Base-by-base conservation (phyloP, 352 stramenopile genomes). In the Pythium aristosporum region DNA sequence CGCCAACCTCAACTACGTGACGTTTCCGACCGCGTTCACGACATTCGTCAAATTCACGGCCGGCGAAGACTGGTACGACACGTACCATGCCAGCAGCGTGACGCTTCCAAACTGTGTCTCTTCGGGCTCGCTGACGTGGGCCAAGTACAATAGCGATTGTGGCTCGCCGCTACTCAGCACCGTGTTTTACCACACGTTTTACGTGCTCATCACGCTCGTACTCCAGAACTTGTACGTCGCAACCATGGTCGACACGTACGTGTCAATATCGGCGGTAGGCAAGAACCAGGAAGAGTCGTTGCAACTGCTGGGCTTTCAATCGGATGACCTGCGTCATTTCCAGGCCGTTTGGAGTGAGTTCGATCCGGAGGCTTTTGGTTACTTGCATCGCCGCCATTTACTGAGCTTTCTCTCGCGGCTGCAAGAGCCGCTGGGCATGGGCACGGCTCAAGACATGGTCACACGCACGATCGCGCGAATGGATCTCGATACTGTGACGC, bases 41-140 rank as follows among this genome's bases (percentile, higher is more conserved):
- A 66, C 83, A 6, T 92, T 93, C 63, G 82, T 92, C 32, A 92
- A 92, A 53, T 92, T 93, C 67, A 84, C 84, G 5, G 83, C 83
- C 0, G 86, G 86, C 9, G 86, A 94, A 71, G 84, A 93, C 53
- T 94, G 86, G 86, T 94, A 86, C 51, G 83, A 89, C 46, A 85
- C 83, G 15, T 91, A 91, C 55, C 72, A 82, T 39, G 80, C 85
- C 10, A 89, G 80, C 46, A 89, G 79, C 63, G 80, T 91, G 6
- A 57, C 59, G 10, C 62, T 72, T 9, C 84, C 86, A 0, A 75
- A 81, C 39, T 93, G 86, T 67, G 81, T 88, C 3, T 62, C 80
- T 5, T 77, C 72, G 11, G 72, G 69, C 1, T 69, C 67, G 15
- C 80, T 74, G 20, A n/a, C 50, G 7, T 73, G 71, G 20, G 61